A percentile compares a stretch with the other conserved stretches of the same genome.
Conservation (phyloP, 768 basidiomycete genomes). For the Suillus tomentosus region DNA sequence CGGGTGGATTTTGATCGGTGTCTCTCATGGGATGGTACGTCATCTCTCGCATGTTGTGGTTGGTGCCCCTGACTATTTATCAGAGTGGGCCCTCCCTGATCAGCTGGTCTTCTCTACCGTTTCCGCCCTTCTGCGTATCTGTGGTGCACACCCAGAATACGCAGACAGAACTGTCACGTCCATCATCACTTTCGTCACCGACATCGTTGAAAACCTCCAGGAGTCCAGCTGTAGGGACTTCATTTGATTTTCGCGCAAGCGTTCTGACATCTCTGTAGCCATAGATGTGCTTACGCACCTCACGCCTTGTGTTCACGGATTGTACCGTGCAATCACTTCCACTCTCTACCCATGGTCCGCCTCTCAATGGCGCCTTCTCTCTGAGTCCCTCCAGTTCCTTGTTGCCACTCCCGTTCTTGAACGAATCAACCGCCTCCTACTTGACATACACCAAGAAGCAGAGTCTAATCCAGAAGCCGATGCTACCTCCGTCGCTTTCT, state of each 20-base stretch:
- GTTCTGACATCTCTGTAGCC: slow-evolving; percentile 42
- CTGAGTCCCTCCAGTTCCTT: slow-evolving; percentile 55
- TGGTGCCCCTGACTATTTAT: slow-evolving; percentile 5
- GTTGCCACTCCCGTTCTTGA: slow-evolving; percentile 70
- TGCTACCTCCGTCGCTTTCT: slow-evolving; percentile 52
- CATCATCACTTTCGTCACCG: slow-evolving; percentile 60
- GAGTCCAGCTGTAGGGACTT: slow-evolving; percentile 51
- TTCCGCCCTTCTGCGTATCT: slow-evolving; percentile 71
- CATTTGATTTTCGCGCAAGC: neutral
- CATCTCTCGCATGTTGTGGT: neutral
- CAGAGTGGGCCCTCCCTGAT: slow-evolving; percentile 87
- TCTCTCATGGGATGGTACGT: slow-evolving; percentile 77
- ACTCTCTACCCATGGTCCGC: slow-evolving; percentile 75
- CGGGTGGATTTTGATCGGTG: slow-evolving; percentile 76
- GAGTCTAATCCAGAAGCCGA: slow-evolving; percentile 41
- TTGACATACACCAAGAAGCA: slow-evolving; percentile 59
- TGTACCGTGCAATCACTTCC: slow-evolving; percentile 84
- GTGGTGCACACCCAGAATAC: slow-evolving; percentile 52
- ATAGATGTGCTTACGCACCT: slow-evolving; percentile 72
- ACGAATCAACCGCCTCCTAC: slow-evolving; percentile 66
- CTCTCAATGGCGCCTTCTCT: slow-evolving; percentile 62
- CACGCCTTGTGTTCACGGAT: slow-evolving; percentile 81
- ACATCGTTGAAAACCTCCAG: slow-evolving; percentile 57
- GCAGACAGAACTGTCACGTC: slow-evolving; percentile 54
- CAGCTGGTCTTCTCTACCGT: slow-evolving; percentile 80